Evolutionary conservation across 768 basidiomycete species (phyloP), one percentile per base, ranked within the genome.

Genomic region (Boletellus emodensis): DNA sequence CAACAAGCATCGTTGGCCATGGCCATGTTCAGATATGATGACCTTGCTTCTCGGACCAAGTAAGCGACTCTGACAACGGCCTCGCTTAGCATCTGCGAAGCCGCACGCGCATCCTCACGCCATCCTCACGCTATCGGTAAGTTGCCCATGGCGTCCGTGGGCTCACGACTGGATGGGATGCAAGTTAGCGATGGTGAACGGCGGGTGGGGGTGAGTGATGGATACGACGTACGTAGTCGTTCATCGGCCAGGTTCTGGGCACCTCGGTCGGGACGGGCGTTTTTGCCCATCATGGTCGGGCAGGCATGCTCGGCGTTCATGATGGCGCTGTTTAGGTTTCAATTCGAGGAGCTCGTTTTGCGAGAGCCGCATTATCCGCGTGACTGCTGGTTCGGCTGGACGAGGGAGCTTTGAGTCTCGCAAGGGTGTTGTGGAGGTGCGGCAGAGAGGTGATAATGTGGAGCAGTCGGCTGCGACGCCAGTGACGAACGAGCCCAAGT

Each of bases 231-330:
- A 8, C 22, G 24, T 46, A 74, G 70, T 55, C 85, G 28, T 90
- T 90, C 66, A 75, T 87, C 20, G 90, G 90, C 0, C 89, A 92
- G 71, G 85, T 91, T 9, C 82, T 87, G 68, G 90, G 90, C 15
- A 90, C 88, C 0, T 76, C 85, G 0, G 83, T 84, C 1, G 84
- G 87, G 28, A 85, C 87, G 0, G 65, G 78, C 34, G 77, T 92
- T 1, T 93, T 89, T 67, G 75, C 84, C 28, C 57, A 71, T 14
- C 71, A 79, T 55, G 90, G 90, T 15, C 91, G 87, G 20, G 87
- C 74, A 80, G 34, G 75, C 85, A 0, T 78, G 77, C 2, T 83
- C 86, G 0, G 74, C 73, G 26, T 70, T 88, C 11, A 78, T 78
- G 38, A 62, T 90, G 47, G 87, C 75, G 0, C 78, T 80, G 64